Base-by-base conservation (phyloP, 495 filamentous ascomycete species). In the Aspergillus ostianus region DNA sequence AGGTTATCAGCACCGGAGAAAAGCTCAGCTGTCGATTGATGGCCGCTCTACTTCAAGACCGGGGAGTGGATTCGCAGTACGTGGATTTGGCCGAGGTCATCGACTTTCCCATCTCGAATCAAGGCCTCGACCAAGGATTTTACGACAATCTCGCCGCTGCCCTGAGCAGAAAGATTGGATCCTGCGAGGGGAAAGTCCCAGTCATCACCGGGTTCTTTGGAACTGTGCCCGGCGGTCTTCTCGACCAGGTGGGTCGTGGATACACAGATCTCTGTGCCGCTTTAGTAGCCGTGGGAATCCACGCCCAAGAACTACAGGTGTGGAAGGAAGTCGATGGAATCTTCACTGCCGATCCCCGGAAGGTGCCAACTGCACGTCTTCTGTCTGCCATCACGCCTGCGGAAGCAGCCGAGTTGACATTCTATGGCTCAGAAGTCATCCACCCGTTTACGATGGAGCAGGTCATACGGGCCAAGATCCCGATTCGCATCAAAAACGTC, bases 371-470 rank as follows among this genome's bases (percentile, higher is more conserved):
- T 4, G 92, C 92, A 13, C 79, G 85, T 48, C 81, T 96, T 19
- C 78, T 97, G 44, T 70, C 84, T 2, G 83, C 85, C 18, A 93
- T 97, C 68, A 92, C 91, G 1, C 92, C 92, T 0, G 84, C 90
- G 36, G 92, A 97, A 67, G 92, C 92, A 7, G 90, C 92, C 7
- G 92, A 96, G 70, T 80, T 96, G 63, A 96, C 92, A 10, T 96
- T 94, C 68, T 96, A 95, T 70, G 92, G 92, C 61, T 92, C 90
- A 18, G 91, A 96, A 71, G 94, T 98, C 64, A 97, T 98, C 63
- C 94, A 98, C 67, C 94, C 94, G 52, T 88, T 97, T 68, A 98
- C 94, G 55, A 98, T 98, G 91, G 92, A 98, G 75, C 94, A 97
- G 70, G 94, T 94, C 53, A 96, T 98, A 71, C 89, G 87, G 53